Percentiles rank a stretch among this genome's conserved stretches.
These are phyloP conservation scores for Colletotrichum sp. DNA, from an alignment of 2,329 filamentous ascomycete genomes.

Conservation along the genomic window DNA sequence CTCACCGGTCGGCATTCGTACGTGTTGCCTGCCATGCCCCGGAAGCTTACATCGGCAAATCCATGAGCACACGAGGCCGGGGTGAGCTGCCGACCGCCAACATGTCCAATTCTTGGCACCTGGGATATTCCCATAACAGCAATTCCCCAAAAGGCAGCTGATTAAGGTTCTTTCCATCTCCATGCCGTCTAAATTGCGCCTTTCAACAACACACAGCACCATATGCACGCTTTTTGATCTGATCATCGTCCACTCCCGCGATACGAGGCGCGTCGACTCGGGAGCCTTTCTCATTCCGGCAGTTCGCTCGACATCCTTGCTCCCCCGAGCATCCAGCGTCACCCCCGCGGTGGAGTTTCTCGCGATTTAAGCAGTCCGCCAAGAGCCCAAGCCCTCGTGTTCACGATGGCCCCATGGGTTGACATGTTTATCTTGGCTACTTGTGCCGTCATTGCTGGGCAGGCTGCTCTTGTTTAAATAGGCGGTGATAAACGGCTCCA, in stretches of 20 bases:
- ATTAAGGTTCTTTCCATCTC: neutral
- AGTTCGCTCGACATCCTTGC: neutral
- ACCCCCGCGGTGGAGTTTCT: neutral
- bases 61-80: too few relatives aligned
- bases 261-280: constrained; percentile 3
- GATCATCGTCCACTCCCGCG: neutral
- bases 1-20: too few relatives aligned
- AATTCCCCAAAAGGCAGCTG: neutral
- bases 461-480: neutral
- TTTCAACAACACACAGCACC: neutral
- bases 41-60: too few relatives aligned
- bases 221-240: neutral
- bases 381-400: constrained; percentile 10
- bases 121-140: neutral
- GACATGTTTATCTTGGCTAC: neutral
- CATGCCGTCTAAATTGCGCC: neutral
- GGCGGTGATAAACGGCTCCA: neutral
- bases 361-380: neutral
- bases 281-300: constrained; percentile 4
- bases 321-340: neutral
- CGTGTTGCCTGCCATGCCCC: too few relatives aligned
- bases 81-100: neutral
- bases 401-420: neutral
- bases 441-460: neutral
- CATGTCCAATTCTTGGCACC: neutral